Evolutionary conservation across 352 stramenopile genomes (phyloP).

Genomic region (Chrysophaeum taylorii): DNA sequence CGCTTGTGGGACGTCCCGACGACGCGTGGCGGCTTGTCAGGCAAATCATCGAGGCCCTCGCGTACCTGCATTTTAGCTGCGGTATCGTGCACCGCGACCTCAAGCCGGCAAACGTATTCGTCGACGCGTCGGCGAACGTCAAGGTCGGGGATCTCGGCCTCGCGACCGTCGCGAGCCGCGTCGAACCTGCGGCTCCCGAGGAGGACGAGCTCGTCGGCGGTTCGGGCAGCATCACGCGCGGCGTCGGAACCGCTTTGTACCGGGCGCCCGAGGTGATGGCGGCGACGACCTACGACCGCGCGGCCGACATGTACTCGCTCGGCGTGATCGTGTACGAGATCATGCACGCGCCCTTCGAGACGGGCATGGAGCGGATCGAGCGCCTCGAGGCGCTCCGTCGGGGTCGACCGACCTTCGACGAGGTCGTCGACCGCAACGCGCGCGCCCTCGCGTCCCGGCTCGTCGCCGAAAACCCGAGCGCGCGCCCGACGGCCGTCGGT

Average conservation of each 20-base stretch:
- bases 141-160: conserved; percentile 79
- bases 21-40: conserved; percentile 78
- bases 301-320: conserved; percentile 87
- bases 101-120: conserved; percentile 77
- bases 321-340: conserved; percentile 91
- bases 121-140: conserved; percentile 66
- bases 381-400: conserved; percentile 47
- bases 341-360: conserved; percentile 78
- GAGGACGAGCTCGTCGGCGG: neutral
- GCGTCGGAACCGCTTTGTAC: conserved; percentile 87
- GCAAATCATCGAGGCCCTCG: conserved; percentile 70
- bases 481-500: neutral
- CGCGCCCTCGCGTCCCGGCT: neutral
- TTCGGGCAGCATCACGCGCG: conserved; percentile 56
- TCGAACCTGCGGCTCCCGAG: conserved; percentile 32
- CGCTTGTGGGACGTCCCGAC: conserved; percentile 57
- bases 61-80: conserved; percentile 74
- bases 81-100: conserved; percentile 65
- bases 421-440: neutral
- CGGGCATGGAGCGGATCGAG: conserved; percentile 69
- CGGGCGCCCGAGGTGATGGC: conserved; percentile 81
- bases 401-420: neutral
- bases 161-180: conserved; percentile 41
- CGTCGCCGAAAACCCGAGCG: neutral
- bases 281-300: conserved; percentile 72